These are phyloP conservation scores for Colletotrichum eremochloae DNA, from an alignment of 2,329 filamentous ascomycete genomes.

Conservation along the genomic window DNA sequence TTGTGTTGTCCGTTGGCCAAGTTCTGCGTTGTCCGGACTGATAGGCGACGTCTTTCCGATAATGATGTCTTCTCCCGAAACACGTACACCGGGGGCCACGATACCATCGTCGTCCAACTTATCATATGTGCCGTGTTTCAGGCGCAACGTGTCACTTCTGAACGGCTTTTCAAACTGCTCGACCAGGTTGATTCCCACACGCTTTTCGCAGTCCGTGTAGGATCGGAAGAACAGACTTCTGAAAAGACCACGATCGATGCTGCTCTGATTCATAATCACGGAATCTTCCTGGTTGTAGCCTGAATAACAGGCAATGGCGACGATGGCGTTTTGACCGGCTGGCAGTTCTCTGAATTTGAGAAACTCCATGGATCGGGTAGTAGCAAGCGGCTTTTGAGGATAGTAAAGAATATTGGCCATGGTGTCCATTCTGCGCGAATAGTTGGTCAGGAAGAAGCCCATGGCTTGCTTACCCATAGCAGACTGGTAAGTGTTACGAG, in stretches of 20 bases:
- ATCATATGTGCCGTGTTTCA: conserved; percentile 96
- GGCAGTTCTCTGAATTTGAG: conserved; percentile 97
- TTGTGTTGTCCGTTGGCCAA: conserved; percentile 89
- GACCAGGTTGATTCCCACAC: conserved; percentile 91
- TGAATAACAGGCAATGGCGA: conserved; percentile 96
- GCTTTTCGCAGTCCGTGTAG: conserved; percentile 97
- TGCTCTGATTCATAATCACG: conserved; percentile 99
- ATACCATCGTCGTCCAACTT: conserved; percentile 98
- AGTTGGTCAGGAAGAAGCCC: conserved; percentile 99
- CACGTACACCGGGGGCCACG: conserved; percentile 91
- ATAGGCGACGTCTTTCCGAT: conserved; percentile 99
- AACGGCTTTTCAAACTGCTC: conserved; percentile 97
- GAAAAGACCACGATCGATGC: conserved; percentile 97
- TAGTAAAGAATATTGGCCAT: conserved; percentile 99
- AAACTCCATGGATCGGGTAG: conserved; percentile 98
- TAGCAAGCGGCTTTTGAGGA: conserved; percentile 96
- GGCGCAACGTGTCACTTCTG: conserved; percentile 85
- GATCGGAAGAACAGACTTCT: conserved; percentile 97
- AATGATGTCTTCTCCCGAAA: conserved; percentile 98
- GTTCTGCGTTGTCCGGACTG: conserved; percentile 90
- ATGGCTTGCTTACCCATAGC: conserved; percentile 99
- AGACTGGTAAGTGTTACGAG: conserved; percentile 98
- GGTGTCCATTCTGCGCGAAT: conserved; percentile 96
- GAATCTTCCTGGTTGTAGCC: conserved; percentile 99
- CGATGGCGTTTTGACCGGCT: conserved; percentile 97